phyloP scores from a whole-genome alignment of 768 basidiomycete genomes.

The Candolleomyces aberdarensis region DNA sequence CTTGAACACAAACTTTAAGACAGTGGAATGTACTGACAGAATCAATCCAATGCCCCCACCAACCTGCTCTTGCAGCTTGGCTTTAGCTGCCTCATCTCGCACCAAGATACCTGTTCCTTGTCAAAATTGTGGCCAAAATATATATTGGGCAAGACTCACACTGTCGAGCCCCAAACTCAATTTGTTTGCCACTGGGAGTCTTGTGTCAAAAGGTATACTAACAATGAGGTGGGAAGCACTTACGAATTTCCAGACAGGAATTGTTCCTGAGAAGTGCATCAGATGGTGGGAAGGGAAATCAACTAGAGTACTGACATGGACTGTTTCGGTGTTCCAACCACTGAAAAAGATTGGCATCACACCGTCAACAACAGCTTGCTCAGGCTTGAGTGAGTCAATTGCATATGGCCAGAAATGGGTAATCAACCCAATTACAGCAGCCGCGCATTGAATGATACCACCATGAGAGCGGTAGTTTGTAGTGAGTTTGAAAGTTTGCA shows the following conservation, averaged over 20 bases:
- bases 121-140: background rate
- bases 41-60: constrained; percentile 59
- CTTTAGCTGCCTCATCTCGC: constrained; percentile 51
- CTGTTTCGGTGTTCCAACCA: constrained; percentile 39
- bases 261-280: constrained; percentile 32
- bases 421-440: constrained; percentile 61
- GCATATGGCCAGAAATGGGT: constrained; percentile 58
- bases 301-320: constrained; percentile 15
- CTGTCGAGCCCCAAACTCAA: constrained; percentile 65
- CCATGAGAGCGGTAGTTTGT: constrained; percentile 70
- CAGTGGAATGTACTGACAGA: constrained; percentile 38
- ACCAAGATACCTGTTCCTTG: constrained; percentile 60
- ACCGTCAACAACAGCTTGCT: constrained; percentile 53
- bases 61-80: constrained; percentile 45
- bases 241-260: constrained; percentile 46
- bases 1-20: background rate
- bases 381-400: constrained; percentile 56
- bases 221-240: background rate
- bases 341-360: constrained; percentile 56
- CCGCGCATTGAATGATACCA: constrained; percentile 70
- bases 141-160: constrained; percentile 37
- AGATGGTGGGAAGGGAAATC: background rate
- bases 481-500: constrained; percentile 49
- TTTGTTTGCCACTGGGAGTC: too few species aligned
- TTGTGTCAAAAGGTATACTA: too few species aligned